Base-by-base conservation (phyloP, 2,329 filamentous ascomycete genomes). In the Penicillium sp. region DNA sequence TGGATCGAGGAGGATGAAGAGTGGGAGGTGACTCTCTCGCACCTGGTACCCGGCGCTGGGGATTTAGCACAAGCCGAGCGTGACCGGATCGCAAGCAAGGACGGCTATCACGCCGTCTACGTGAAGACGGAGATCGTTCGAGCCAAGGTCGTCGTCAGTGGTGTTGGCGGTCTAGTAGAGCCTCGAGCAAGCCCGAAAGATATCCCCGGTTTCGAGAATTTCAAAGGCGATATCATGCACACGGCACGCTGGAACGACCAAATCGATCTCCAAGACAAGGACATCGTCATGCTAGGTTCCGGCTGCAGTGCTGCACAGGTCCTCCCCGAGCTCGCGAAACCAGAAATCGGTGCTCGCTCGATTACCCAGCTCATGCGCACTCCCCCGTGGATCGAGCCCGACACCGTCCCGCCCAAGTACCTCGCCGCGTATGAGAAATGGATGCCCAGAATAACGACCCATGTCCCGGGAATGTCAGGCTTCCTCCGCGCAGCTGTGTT, bases 311-410 rank as follows among this genome's bases (percentile, higher is more conserved):
- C 82, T 2, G 79, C 80, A 13, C 83, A 86, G 58, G 76, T 86
- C 22, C 77, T 86, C 7, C 82, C 83, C 1, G 63, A 71, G 36
- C 70, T 86, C 5, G 75, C 75, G 3, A 73, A 79, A 40, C 73
- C 74, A 21, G 75, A 77, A 9, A 76, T 75, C 57, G 78, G 77
- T 21, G 81, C 79, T 31, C 84, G 80, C 62, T 80, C 79, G 5
- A 78, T 86, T n/a, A 84, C 82, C 1, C 83, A 86, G 58, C 58
- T 86, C 6, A 83, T 86, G 80, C 72, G 82, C 14, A 80, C 80
- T 13, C 81, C 83, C 10, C 83, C 83, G 1, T 85, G 83, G 82
- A 78, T 84, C 1, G 73, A 78, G 4, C 77, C 80, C 2, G 69
- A 72, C 43, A 9, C 65, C 1, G 45, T 68, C 4, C 68, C 76